Evolutionary conservation across 2,329 filamentous ascomycete genomes (phyloP).

Genomic region (Colletotrichum tamarilloi): DNA sequence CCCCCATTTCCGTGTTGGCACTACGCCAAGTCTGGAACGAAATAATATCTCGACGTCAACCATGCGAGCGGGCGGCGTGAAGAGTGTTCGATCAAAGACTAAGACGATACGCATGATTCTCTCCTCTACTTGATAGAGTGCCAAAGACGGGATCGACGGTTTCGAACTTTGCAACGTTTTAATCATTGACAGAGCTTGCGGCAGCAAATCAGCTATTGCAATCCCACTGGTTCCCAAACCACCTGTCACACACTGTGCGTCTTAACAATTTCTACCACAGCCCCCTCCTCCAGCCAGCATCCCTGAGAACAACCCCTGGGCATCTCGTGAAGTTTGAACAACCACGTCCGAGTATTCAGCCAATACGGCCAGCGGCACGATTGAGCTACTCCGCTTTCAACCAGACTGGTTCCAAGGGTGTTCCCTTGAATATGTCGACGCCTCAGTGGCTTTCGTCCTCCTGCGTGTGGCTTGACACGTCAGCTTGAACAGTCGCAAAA

Average conservation of each 20-base stretch:
- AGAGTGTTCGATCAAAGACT: not conserved
- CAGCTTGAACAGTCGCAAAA: not conserved
- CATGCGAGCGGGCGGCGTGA: not conserved
- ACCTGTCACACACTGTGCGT: constrained; percentile 6
- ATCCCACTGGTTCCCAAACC: not conserved
- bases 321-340: constrained; percentile 10
- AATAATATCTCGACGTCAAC: not conserved
- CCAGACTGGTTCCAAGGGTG: not conserved
- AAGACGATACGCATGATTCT: not conserved
- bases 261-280: constrained; percentile 14
- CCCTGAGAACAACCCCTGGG: not conserved
- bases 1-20: constrained; percentile 1
- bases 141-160: not conserved
- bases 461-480: constrained; percentile 10
- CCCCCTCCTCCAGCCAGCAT: constrained; percentile 7
- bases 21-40: constrained; percentile 8
- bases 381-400: not conserved
- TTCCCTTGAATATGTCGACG: not conserved
- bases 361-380: not conserved
- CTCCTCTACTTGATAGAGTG: not conserved
- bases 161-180: not conserved
- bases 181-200: not conserved
- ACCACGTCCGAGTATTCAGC: constrained; percentile 1
- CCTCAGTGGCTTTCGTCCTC: constrained; percentile 1
- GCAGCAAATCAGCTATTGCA: not conserved